Evolutionary conservation across 2,329 filamentous ascomycete genomes (phyloP), one percentile per base, ranked within the genome.

Genomic region (Penicillium sp.): DNA sequence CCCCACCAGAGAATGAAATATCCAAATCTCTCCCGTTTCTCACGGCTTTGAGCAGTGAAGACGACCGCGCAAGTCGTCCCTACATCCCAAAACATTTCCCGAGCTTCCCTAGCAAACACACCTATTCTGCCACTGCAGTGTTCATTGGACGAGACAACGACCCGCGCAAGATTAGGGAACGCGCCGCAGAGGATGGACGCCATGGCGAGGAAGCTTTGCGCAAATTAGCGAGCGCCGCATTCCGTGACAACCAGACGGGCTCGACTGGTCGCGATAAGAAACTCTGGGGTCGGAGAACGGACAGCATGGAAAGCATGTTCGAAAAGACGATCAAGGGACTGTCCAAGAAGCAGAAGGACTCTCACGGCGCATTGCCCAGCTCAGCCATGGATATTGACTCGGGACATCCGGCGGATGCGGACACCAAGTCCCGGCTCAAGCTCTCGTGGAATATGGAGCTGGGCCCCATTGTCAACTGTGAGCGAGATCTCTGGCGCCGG

Each of bases 161-260:
- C 56, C 75, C 80, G 3, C 71, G 79, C 33, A 76, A 74, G 55
- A 78, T 83, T 41, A 69, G 80, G 33, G 82, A 85, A 61, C 74
- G 76, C 50, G 81, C 81, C 4, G 83, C 81, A 3, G 76, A 83
- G 59, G 82, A 85, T 61, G 81, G 81, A 13, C 75, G 83, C 40
- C 65, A 82, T 52, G 82, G 81, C 7, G 82, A 85, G 63, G 78
- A 83, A 59, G 81, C 81, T 19, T 65, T 85, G 54, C 72, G 82
- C 43, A 83, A 80, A 59, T 69, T 85, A 61, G 73, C 76, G 4
- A 77, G 77, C 24, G 75, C 75, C 1, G 70, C 69, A 12, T 69
- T 66, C 49, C 67, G 72, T 52, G 62, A 72, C 43, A 69, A 69
- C 21, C 64, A 72, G 32, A 60, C 63, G 3, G 70, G 70, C 45